Base-by-base conservation (phyloP, 805 yeast species). In the Ogataea thermomethanolica region DNA sequence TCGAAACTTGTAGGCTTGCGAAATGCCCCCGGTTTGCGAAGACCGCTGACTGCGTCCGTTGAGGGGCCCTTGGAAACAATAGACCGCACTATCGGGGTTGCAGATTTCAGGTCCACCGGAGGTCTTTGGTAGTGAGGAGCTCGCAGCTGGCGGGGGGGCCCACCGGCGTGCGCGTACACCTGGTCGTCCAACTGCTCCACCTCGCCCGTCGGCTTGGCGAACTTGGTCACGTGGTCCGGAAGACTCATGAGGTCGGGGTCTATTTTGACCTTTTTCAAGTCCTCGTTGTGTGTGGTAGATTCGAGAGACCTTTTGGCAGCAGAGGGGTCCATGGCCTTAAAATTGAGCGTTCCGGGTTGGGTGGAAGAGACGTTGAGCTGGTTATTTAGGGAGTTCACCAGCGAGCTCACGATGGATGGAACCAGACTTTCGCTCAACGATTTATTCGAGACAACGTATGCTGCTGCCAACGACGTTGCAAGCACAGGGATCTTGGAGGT, bases 401-500 rank as follows among this genome's bases (percentile, higher is more conserved):
- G 40, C 2, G 53, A 50, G 17, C 37, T 48, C 25, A 53, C 46
- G 9, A 54, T 41, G 3, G 49, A 44, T 9, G 51, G 45, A 8
- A 56, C 33, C 13, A 46, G 49, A 11, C 42, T 39, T 21, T 49
- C 52, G 26, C 47, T 46, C 15, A 44, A 17, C 10, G 48, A 30
- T 41, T 46, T 35, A 48, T 55, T 49, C 43, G 59, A 37, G 7
- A 57, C 57, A 8, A 66, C 60, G 39, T 62, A 66, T 2, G 65
- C 50, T 7, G 69, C 63, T 2, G 69, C 69, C n/a, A 62, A 59
- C 4, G 73, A 56, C 1, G 67, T 64, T 7, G 70, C 61, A 1
- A 70, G 64, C 1, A 71, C 65, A 8, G 50, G 33, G 21, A 44
- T 39, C 25, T 27, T 48, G 12, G 49, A 30, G 7, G 40, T n/a